phyloP scores from a whole-genome alignment of 1,284 basidiomycete species.

The Cerrena zonata region DNA sequence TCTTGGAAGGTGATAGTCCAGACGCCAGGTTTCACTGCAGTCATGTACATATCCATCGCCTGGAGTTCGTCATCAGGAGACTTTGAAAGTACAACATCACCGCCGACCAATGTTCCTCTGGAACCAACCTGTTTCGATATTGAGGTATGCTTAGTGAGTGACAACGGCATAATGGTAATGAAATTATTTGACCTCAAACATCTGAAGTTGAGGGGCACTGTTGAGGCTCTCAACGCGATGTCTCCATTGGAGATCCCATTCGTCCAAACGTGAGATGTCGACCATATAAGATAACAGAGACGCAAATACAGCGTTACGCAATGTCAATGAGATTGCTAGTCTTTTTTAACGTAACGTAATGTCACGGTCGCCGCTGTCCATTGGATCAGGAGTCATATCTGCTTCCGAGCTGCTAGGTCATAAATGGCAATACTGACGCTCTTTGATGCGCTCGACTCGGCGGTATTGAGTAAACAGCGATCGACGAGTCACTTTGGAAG shows the following conservation, averaged over 20 bases:
- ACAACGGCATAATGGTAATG: background rate
- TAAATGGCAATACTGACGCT: too few relatives aligned
- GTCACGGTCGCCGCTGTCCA: too few relatives aligned
- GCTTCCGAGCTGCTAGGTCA: too few relatives aligned
- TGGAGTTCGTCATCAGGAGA: slow-evolving; percentile 2
- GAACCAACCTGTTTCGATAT: slow-evolving; percentile 1
- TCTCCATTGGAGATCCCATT: background rate
- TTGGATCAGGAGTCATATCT: too few relatives aligned
- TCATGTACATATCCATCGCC: background rate
- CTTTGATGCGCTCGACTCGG: too few relatives aligned
- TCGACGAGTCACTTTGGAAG: too few relatives aligned
- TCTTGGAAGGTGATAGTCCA: background rate
- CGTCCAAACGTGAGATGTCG: too few relatives aligned
- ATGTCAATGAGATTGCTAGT: too few relatives aligned
- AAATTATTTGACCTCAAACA: slow-evolving; percentile 2
- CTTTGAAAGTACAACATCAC: slow-evolving; percentile 1
- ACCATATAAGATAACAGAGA: too few relatives aligned
- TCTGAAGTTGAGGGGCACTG: slow-evolving; percentile 1
- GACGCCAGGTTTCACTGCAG: slow-evolving; percentile 8
- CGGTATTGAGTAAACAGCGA: too few relatives aligned
- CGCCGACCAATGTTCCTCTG: slow-evolving; percentile 4
- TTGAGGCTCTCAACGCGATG: slow-evolving; percentile 3
- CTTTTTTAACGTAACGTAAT: too few relatives aligned
- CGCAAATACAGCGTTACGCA: too few relatives aligned
- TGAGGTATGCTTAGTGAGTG: background rate